phyloP scores from a whole-genome alignment of 306 rosid species.

The Bauhinia variegata region DNA sequence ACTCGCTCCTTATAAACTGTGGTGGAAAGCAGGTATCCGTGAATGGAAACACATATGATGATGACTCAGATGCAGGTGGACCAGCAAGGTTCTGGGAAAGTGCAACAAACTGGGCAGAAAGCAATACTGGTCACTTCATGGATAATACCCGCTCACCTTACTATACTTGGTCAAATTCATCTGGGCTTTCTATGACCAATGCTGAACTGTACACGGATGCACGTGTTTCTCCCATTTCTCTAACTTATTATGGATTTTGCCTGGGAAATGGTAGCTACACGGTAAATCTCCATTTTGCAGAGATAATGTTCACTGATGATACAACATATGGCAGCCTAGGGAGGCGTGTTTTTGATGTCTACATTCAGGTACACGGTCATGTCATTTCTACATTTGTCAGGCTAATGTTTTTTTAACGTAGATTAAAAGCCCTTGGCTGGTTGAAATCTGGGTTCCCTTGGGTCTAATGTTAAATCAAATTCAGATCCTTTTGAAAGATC shows the following conservation, averaged over 20 bases:
- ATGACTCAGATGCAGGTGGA: slow-evolving; percentile 38
- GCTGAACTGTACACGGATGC: slow-evolving; percentile 59
- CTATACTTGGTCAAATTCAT: background rate
- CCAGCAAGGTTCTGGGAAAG: slow-evolving; percentile 35
- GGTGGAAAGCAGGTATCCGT: slow-evolving; percentile 49
- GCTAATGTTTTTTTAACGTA: too few relatives aligned
- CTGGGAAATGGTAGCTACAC: slow-evolving; percentile 56
- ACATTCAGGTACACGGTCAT: slow-evolving; percentile 50
- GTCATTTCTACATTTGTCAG: too few relatives aligned
- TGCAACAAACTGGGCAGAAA: slow-evolving; percentile 38
- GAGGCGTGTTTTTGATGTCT: slow-evolving; percentile 58
- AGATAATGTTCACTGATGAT: slow-evolving; percentile 41
- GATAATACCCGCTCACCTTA: background rate
- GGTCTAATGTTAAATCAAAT: too few relatives aligned
- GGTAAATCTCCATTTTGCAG: slow-evolving; percentile 56
- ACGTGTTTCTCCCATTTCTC: slow-evolving; percentile 67
- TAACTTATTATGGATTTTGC: slow-evolving; percentile 66
- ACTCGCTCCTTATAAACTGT: slow-evolving; percentile 64
- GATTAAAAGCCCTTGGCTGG: too few relatives aligned
- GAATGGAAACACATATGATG: slow-evolving; percentile 42
- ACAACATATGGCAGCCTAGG: slow-evolving; percentile 48
- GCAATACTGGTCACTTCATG: slow-evolving; percentile 41
- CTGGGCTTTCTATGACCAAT: slow-evolving; percentile 35
- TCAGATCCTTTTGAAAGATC: too few relatives aligned
- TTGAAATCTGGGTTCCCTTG: too few relatives aligned